Evolutionary conservation across 345 rosid species (phyloP).

Genomic region (Euphorbia tirucalli): DNA sequence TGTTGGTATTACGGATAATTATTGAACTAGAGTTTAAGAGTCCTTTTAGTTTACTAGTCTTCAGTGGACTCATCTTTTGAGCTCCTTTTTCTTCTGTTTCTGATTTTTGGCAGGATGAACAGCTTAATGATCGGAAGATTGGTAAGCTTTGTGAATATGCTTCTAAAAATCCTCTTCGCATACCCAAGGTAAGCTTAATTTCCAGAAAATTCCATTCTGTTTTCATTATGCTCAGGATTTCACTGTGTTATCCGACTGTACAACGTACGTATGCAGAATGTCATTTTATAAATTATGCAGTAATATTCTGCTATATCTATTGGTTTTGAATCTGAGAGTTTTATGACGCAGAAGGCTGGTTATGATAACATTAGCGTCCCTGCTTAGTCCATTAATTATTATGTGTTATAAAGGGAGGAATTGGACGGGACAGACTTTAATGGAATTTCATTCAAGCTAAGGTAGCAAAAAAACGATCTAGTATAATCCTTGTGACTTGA

Average conservation of each 20-base stretch:
- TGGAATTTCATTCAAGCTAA: background rate
- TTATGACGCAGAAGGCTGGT: background rate
- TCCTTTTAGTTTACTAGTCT: background rate
- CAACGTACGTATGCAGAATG: background rate
- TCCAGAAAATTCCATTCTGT: background rate
- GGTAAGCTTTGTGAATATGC: conserved; percentile 64
- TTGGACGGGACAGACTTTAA: background rate
- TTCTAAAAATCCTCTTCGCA: conserved; percentile 66
- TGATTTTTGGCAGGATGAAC: conserved; percentile 42
- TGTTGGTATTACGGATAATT: background rate
- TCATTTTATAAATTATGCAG: background rate
- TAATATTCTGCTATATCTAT: background rate
- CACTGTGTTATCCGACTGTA: background rate
- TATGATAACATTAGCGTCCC: background rate
- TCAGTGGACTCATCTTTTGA: background rate
- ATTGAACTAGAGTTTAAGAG: background rate
- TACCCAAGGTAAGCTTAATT: conserved; percentile 46
- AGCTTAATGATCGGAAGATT: conserved; percentile 43
- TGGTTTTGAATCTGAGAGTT: too few relatives aligned
- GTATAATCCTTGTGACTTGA: background rate
- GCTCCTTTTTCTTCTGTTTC: background rate
- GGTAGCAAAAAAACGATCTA: background rate
- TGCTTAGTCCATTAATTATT: background rate
- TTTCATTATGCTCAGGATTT: background rate
- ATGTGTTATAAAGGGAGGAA: background rate